Base-by-base conservation (phyloP, 2,329 filamentous ascomycete species). In the Pyrenophora seminiperda region DNA sequence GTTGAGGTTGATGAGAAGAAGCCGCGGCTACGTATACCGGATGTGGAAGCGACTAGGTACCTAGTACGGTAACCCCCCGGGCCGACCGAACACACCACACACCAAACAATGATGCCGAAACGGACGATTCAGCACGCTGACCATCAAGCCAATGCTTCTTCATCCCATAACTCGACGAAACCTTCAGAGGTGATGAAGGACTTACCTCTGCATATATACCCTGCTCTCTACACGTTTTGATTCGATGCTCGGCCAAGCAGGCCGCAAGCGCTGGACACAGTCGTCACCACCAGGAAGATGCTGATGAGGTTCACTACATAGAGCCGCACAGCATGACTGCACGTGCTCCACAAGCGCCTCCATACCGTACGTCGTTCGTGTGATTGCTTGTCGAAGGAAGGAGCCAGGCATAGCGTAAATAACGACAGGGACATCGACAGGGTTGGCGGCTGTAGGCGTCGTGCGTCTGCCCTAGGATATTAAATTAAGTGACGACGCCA, bases 251-350 rank as follows among this genome's bases (percentile, higher is more conserved):
- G 40, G 42, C 34, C 43, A 44, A 17, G 19, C 32, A 29, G 29
- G 20, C 33, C 42, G 49, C 45, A 44, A 24, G 40, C 45, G 32
- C 31, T 36, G 13, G 7, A 10, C 31, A 10, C 38, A 17, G 31
- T 17, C 13, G 24, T 17, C 24, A 19, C 18, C 19, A 29, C 13
- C 14, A 34, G n/a, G n/a, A 29, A 34, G 22, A 24, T 24, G 27
- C 11, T 13, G 15, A 18, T n/a, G 9, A 29, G 9, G 7, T 27
- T 27, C 24, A 27, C n/a, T n/a, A n/a, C n/a, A 11, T 27, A 60
- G 61, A 70, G 65, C 64, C 65, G 66, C 66, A 66, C 63, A 53
- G 60, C 61, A 53, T 54, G 47, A 51, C 53, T 60, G 65, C 67
- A 66, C 63, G 61, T 60, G 60, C 59, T 58, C 51, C 51, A 53